These are phyloP conservation scores for Cystofilobasidium bisporidii DNA, from an alignment of 768 basidiomycete genomes.

Conservation along the genomic window DNA sequence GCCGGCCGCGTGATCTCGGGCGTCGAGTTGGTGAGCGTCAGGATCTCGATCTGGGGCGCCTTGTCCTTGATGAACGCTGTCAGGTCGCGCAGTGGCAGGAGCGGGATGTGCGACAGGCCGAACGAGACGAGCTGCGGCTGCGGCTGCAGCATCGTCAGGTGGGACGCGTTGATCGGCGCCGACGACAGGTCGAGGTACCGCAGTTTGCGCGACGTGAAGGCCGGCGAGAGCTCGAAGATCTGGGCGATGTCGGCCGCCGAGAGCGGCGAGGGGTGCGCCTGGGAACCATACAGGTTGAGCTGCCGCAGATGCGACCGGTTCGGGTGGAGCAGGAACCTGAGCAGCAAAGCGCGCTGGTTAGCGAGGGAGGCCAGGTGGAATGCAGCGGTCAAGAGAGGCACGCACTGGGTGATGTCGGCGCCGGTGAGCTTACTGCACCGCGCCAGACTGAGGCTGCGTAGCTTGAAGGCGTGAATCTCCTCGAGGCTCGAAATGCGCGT, in stretches of 20 bases:
- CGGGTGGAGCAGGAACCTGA: constrained; percentile 38
- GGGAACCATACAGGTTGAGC: constrained; percentile 80
- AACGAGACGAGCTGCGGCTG: constrained; percentile 74
- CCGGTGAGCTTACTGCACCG: constrained; percentile 62
- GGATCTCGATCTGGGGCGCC: constrained; percentile 69
- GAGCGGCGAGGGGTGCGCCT: constrained; percentile 67
- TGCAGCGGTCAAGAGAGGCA: too few relatives aligned
- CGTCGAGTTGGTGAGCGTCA: constrained; percentile 65
- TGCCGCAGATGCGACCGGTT: constrained; percentile 43
- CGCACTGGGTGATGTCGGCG: constrained; percentile 18
- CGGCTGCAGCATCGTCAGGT: constrained; percentile 49
- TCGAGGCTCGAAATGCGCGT: constrained; percentile 34
- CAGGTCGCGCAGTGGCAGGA: constrained; percentile 56
- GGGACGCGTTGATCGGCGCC: constrained; percentile 55
- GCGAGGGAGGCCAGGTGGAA: too few relatives aligned
- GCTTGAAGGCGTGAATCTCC: constrained; percentile 38
- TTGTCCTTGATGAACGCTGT: constrained; percentile 58
- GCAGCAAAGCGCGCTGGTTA: not conserved
- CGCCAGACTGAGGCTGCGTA: constrained; percentile 57
- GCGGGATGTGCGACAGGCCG: constrained; percentile 76
- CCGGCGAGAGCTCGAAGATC: constrained; percentile 65
- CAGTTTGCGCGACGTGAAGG: constrained; percentile 63
- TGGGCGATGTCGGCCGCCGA: constrained; percentile 55
- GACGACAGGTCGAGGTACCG: constrained; percentile 86
- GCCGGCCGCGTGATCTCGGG: constrained; percentile 47